Base-by-base conservation (phyloP, 148 eudicot genomes). In the Fagopyrum tataricum region DNA sequence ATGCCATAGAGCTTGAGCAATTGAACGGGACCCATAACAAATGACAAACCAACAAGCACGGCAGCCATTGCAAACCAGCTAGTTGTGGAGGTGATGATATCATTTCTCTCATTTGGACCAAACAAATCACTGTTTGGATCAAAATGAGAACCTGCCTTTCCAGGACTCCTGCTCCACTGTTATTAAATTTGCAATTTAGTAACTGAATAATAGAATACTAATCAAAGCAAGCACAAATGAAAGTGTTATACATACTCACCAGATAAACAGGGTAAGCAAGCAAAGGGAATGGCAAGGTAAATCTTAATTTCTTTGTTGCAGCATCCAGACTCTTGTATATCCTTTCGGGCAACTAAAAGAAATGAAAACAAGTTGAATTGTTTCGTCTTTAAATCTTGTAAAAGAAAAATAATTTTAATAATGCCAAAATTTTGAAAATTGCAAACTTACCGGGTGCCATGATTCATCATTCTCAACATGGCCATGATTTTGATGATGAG, bases 391-490 rank as follows among this genome's bases (percentile, higher is more conserved):
- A 74, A 74, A 44, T 23, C 72, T 31, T 31, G 2, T 31, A 44
- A 6, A 17, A 74, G 61, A 47, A 41, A 41, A 14, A 40, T n/a
- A 68, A 17, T 47, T 40, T 20, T 6, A 0, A 41, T 23, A 47
- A 41, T 24, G 24, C 17, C 15, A 21, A 10, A 26, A 4, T 24
- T 51, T 62, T 39, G 17, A 37, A 41, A 40, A 7, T 18, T 5
- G 44, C 5, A 39, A 53, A 71, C 88, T 82, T 79, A 90, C 92
- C 3, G 92, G 92, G 55, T 88, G 90, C 92, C 92, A 90, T 21
- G 92, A 88, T 77, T 90, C 96, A 81, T 90, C 96, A 64, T 90
- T 90, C 76, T 90, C 96, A 70, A 88, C 92, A 78, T 90, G 90
- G 6, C 96, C 96, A 83, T 90, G 96, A 81, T 90, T 90, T 79